Base-by-base conservation (phyloP, 192 early-diverging fungal species). In the Globomyces pollinis-pini region DNA sequence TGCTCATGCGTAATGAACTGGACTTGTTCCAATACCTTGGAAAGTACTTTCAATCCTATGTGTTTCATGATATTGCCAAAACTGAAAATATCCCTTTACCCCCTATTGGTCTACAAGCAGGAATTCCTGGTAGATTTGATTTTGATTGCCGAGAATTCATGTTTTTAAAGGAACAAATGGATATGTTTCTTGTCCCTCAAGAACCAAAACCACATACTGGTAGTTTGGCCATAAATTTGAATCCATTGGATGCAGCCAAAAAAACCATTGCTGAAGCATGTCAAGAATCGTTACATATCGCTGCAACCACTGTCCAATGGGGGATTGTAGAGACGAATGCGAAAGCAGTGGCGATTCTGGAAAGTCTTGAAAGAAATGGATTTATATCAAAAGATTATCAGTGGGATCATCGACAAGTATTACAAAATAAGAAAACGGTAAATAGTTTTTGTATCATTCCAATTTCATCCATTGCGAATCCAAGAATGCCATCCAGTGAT, bases 81-180 rank as follows among this genome's bases (percentile, higher is more conserved):
- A 39, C 38, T 20, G 53, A 55, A 41, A 55, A 31, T 23, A 55
- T 24, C 53, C 21, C 29, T 4, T 6, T 33, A 11, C 35, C 53
- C 3, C 35, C 28, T 34, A 23, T 18, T 9, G 21, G 23, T 0
- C 29, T 28, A 3, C 23, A 41, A 55, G 32, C 16, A 20, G 38
- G 53, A 6, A 4, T 28, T 8, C 15, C 15, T 39, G 15, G 38
- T 20, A 20, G 38, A 15, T n/a, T 15, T n/a, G 38, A 15, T n/a
- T 39, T 39, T 15, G 38, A 15, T 39, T 39, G 38, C 38, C 29
- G 33, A 28, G 53, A 55, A 41, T 55, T 55, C 38, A 55, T 55
- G 53, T 28, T 55, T 24, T 41, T 55, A 35, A 55, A 55, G 23
- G 53, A 55, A 41, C 23, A 55, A 35, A 35, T 55, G 53, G 53